Evolutionary conservation across 2,329 filamentous ascomycete species (phyloP), one percentile per base, ranked within the genome.

Genomic region (Pseudopithomyces chartarum): DNA sequence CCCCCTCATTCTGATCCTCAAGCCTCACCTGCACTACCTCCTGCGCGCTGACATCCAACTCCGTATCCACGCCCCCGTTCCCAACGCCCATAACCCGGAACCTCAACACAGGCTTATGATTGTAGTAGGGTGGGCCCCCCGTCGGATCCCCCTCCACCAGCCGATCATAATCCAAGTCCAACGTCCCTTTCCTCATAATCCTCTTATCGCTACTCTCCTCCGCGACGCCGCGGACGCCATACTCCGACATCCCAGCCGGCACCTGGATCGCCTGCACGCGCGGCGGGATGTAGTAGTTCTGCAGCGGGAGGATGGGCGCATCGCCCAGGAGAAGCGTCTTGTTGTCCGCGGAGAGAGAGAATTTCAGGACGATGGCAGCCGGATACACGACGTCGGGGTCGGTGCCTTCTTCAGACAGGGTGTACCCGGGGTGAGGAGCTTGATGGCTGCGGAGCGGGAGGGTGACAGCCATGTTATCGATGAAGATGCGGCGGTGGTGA

Each of bases 131-230:
- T 19, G 46, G 52, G 2, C 49, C 45, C 15, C 44, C 47, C n/a
- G 51, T 54, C 2, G 59, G 61, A 47, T 66, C 61, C 10, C 52
- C 47, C 43, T 54, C 55, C 8, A 66, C 58, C 6, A 66, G 43
- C 13, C 61, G 51, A 39, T 66, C 63, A 40, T 66, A 66, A 43
- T 66, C 61, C 5, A 66, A 56, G n/a, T 57, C 53, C 23, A 66
- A 51, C 29, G n/a, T 48, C 34, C 60, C 46, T 10, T 60, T 33
- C 54, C 38, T 20, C 39, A 51, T 26, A 53, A 40, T 54, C 47
- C 60, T 17, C 54, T 13, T 34, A 53, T 22, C 19, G 34, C 52
- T 12, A 54, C 17, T 19, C 58, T 26, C 20, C 60, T 45, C 47
- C 2, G 40, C 51, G 4, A 62, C 26, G 1, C 36, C 33, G 29